These are phyloP conservation scores for Jaltomata sinuosa DNA, from an alignment of 257 asterid genomes.

Conservation along the genomic window DNA sequence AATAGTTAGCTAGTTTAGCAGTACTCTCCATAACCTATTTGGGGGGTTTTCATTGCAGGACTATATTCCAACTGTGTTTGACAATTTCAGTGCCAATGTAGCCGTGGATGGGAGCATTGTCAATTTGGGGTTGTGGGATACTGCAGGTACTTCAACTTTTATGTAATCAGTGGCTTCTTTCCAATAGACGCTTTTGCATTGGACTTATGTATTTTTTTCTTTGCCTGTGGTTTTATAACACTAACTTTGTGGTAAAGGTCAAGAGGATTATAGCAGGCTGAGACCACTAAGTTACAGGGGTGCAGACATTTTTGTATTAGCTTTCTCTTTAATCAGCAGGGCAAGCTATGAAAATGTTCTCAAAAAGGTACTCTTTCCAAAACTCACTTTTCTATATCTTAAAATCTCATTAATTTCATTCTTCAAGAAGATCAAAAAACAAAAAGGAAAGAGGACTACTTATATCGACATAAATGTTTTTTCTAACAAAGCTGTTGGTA, in stretches of 20 bases:
- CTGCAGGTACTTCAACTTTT: constrained; percentile 54
- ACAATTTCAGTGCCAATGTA: constrained; percentile 74
- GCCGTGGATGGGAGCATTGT: constrained; percentile 63
- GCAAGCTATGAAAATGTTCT: constrained; percentile 77
- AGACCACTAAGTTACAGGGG: constrained; percentile 80
- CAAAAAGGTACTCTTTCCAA: constrained; percentile 38
- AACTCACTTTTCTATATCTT: neutral
- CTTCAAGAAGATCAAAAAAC: neutral
- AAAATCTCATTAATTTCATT: no score
- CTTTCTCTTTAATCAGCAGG: constrained; percentile 71
- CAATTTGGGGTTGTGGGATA: constrained; percentile 80
- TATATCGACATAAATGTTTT: neutral
- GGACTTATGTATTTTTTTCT: neutral
- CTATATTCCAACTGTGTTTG: constrained; percentile 76
- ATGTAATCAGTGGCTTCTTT: neutral
- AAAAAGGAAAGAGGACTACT: neutral
- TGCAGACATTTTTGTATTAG: constrained; percentile 72
- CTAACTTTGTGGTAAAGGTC: constrained; percentile 33
- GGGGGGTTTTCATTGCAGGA: constrained; percentile 9
- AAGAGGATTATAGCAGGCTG: constrained; percentile 71
- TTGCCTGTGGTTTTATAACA: neutral
- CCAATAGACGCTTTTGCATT: neutral
- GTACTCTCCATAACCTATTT: neutral
- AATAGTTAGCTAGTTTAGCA: neutral
- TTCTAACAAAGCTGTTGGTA: neutral